These are phyloP conservation scores for Crithidia fasciculata DNA, from an alignment of 208 protist genomes.

Conservation along the genomic window DNA sequence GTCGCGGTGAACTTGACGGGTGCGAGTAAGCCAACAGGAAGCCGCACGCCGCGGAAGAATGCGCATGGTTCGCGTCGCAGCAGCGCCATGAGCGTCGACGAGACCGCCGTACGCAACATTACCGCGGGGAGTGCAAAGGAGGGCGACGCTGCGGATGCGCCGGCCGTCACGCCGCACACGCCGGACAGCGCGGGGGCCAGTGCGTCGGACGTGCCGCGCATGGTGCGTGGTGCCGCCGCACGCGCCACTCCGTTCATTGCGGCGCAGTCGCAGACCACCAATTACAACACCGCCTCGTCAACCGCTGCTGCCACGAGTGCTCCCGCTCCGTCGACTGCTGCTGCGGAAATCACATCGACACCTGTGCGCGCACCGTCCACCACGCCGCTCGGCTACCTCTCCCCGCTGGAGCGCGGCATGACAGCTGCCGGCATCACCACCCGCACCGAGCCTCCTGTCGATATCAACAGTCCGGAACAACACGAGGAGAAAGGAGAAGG, in stretches of 20 bases:
- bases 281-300: background rate
- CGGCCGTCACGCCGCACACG: background rate
- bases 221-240: background rate
- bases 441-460: constrained; percentile 4
- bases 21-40: background rate
- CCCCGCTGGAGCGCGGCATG: constrained; percentile 21
- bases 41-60: constrained; percentile 11
- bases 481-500: background rate
- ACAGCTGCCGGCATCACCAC: constrained; percentile 12
- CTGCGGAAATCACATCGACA: background rate
- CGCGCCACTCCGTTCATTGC: background rate
- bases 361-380: background rate
- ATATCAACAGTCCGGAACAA: constrained; percentile 2
- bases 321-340: too few species aligned
- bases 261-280: too few species aligned
- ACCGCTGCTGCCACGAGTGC: background rate
- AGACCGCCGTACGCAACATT: background rate
- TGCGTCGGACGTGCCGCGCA: background rate
- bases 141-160: background rate
- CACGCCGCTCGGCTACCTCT: constrained; percentile 4
- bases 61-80: background rate
- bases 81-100: constrained; percentile 2
- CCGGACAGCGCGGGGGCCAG: background rate
- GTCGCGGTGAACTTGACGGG: too few species aligned
- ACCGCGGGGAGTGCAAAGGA: too few species aligned